These are phyloP conservation scores for Phalaenopsis aphrodite DNA, from an alignment of 106 monocot genomes.

Conservation along the genomic window DNA sequence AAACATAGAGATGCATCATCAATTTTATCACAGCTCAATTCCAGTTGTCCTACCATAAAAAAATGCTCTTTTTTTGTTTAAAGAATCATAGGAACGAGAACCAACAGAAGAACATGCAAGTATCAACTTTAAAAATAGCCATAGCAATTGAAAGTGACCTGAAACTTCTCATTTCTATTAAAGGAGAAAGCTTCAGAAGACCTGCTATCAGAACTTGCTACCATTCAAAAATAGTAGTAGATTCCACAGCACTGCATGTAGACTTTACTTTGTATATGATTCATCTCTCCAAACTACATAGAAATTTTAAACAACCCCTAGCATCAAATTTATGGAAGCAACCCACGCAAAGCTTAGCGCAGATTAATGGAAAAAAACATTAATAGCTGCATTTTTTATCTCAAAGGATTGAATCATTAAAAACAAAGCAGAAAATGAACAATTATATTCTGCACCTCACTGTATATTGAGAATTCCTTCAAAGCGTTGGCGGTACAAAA, in stretches of 20 bases:
- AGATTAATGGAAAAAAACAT: neutral
- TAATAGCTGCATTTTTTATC: neutral
- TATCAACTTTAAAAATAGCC: neutral
- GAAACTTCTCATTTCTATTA: neutral
- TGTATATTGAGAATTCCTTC: neutral
- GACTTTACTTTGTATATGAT: neutral
- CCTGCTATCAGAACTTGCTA: no score
- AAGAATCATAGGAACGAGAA: neutral
- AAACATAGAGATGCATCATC: neutral
- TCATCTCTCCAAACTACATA: neutral
- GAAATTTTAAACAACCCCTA: neutral
- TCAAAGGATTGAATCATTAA: neutral
- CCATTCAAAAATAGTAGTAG: neutral
- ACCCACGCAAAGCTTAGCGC: neutral
- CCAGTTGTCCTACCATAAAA: neutral
- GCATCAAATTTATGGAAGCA: neutral
- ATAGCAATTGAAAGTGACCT: neutral
- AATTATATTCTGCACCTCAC: neutral
- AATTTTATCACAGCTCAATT: neutral
- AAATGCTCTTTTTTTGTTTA: neutral
- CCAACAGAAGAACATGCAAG: neutral
- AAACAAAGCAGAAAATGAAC: neutral
- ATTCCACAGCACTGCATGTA: neutral
- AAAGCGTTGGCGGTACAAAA: neutral
- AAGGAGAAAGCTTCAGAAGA: neutral